A percentile compares a stretch with the other conserved stretches of the same genome.
phyloP scores from a whole-genome alignment of 2,329 filamentous ascomycete species.

The Pseudogymnoascus sp. region DNA sequence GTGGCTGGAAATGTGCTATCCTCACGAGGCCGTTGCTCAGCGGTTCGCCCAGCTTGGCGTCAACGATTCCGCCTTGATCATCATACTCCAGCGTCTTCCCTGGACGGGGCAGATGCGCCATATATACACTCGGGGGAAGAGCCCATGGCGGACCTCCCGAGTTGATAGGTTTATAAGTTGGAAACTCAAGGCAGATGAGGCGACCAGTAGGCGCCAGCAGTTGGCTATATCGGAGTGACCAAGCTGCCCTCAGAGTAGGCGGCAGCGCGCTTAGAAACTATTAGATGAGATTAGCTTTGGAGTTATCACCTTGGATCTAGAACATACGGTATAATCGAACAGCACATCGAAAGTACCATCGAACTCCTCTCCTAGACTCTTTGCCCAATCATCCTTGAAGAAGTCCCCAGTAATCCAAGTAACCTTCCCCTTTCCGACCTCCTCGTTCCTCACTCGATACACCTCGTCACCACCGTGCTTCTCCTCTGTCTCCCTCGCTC shows the following conservation, averaged over 20 bases:
- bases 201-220: conserved; percentile 44
- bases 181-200: conserved; percentile 68
- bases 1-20: conserved; percentile 44
- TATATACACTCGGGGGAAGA: conserved; percentile 61
- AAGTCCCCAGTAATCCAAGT: conserved; percentile 59
- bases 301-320: conserved; percentile 4
- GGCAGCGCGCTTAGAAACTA: conserved; percentile 59
- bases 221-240: conserved; percentile 46
- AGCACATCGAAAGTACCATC: conserved; percentile 54
- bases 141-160: conserved; percentile 67
- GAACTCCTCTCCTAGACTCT: conserved; percentile 23
- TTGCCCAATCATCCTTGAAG: conserved; percentile 53
- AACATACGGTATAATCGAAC: conserved; percentile 55
- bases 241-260: conserved; percentile 43
- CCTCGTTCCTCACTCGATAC: conserved; percentile 22
- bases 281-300: neutral
- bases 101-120: conserved; percentile 62
- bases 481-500: conserved; percentile 19
- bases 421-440: conserved; percentile 41
- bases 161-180: conserved; percentile 60
- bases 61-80: conserved; percentile 42
- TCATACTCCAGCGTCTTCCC: conserved; percentile 60
- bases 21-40: conserved; percentile 34
- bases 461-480: neutral
- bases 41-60: conserved; percentile 39